Evolutionary conservation across 169 alveolate genomes (phyloP).

Genomic region (Plasmodium gallinaceum): DNA sequence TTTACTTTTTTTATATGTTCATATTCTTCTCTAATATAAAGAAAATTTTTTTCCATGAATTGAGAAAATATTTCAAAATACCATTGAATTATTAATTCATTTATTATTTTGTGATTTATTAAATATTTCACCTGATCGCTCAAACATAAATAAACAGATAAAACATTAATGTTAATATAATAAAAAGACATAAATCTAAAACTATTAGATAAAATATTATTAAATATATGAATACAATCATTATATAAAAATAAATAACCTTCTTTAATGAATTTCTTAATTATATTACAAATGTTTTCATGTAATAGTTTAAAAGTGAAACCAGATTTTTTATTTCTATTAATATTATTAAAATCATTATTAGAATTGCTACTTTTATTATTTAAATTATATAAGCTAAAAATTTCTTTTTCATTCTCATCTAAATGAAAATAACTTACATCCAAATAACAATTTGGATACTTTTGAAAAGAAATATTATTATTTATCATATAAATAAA

Average conservation of each 20-base stretch:
- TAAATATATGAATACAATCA: constrained; percentile 6
- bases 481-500: constrained; percentile 13
- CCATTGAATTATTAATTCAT: constrained; percentile 36
- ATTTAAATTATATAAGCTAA: background rate
- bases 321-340: background rate
- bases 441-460: constrained; percentile 23
- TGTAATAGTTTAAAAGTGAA: constrained; percentile 17
- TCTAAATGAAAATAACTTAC: constrained; percentile 47
- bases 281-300: constrained; percentile 36
- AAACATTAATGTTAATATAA: constrained; percentile 10
- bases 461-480: constrained; percentile 6
- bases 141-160: constrained; percentile 20
- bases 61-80: constrained; percentile 9
- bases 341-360: background rate
- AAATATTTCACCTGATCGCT: constrained; percentile 39
- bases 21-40: constrained; percentile 10
- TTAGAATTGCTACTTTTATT: background rate
- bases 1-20: constrained; percentile 49
- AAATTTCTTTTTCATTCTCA: constrained; percentile 13
- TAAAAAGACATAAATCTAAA: constrained; percentile 31
- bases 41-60: constrained; percentile 14
- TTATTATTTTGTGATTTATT: constrained; percentile 10
- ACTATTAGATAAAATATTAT: constrained; percentile 15
- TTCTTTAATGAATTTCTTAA: constrained; percentile 41
- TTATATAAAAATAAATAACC: constrained; percentile 31